These are phyloP conservation scores for Moricandia moricandioides DNA, from an alignment of 345 rosid genomes.

Conservation along the genomic window DNA sequence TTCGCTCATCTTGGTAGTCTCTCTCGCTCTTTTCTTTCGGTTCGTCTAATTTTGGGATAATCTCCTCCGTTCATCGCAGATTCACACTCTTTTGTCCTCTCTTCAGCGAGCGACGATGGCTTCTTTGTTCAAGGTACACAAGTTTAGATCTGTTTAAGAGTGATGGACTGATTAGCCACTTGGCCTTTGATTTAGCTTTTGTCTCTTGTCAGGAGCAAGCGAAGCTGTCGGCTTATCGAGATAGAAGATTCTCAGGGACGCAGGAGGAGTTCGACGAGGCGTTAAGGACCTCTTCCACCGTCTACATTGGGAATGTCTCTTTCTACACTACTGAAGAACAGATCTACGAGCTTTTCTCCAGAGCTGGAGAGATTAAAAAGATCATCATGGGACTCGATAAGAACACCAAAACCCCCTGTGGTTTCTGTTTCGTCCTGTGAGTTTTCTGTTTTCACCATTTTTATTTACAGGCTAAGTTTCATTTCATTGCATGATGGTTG, in stretches of 20 bases:
- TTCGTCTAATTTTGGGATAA: constrained; percentile 7
- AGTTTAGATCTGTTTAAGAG: background rate
- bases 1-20: background rate
- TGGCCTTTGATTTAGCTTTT: no score
- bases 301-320: constrained; percentile 91
- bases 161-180: background rate
- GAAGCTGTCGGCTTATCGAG: constrained; percentile 85
- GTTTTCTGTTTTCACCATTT: constrained; percentile 14
- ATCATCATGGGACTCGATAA: constrained; percentile 97
- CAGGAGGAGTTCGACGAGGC: constrained; percentile 92
- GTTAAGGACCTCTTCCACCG: constrained; percentile 60
- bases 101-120: constrained; percentile 42
- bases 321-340: constrained; percentile 97
- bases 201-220: constrained; percentile 69
- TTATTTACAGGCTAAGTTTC: background rate
- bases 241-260: constrained; percentile 71
- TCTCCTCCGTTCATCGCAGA: constrained; percentile 18
- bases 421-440: constrained; percentile 88
- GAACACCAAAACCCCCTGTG: constrained; percentile 95
- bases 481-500: background rate
- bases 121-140: constrained; percentile 69
- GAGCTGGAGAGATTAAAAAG: constrained; percentile 96
- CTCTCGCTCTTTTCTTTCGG: background rate
- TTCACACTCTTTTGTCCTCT: background rate
- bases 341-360: constrained; percentile 89